Conservation (phyloP, 345 rosid genomes). For the Fremontodendron californicum region DNA sequence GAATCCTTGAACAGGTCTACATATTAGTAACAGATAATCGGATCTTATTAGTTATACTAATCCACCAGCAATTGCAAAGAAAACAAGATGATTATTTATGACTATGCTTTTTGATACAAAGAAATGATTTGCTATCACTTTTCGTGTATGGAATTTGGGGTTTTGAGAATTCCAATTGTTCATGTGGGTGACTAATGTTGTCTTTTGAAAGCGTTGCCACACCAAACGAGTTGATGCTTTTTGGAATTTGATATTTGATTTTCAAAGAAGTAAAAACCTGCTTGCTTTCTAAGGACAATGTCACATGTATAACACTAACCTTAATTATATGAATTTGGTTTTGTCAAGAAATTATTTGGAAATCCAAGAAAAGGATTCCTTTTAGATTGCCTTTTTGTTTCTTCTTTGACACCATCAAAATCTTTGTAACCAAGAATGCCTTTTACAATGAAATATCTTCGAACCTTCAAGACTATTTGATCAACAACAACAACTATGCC, state of each 20-base stretch:
- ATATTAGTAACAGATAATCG: too few relatives aligned
- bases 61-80: not conserved
- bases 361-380: conserved; percentile 24
- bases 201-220: not conserved
- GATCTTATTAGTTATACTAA: not conserved
- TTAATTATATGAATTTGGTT: not conserved
- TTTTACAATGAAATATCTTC: not conserved
- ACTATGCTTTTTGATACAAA: not conserved
- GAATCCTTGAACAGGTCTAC: too few relatives aligned
- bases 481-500: not conserved
- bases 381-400: not conserved
- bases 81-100: not conserved
- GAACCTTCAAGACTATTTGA: not conserved
- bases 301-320: conserved; percentile 18
- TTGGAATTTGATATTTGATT: not conserved
- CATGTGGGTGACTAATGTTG: not conserved
- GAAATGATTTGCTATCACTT: not conserved
- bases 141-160: not conserved
- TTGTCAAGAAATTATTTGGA: conserved; percentile 8
- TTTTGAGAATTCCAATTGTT: conserved; percentile 7
- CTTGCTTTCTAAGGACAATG: conserved; percentile 11
- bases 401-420: not conserved
- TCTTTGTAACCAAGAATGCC: not conserved
- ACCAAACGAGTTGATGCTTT: not conserved
- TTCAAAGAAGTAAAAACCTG: not conserved